Conservation (phyloP, 345 rosid genomes). For the Salix brachista region DNA sequence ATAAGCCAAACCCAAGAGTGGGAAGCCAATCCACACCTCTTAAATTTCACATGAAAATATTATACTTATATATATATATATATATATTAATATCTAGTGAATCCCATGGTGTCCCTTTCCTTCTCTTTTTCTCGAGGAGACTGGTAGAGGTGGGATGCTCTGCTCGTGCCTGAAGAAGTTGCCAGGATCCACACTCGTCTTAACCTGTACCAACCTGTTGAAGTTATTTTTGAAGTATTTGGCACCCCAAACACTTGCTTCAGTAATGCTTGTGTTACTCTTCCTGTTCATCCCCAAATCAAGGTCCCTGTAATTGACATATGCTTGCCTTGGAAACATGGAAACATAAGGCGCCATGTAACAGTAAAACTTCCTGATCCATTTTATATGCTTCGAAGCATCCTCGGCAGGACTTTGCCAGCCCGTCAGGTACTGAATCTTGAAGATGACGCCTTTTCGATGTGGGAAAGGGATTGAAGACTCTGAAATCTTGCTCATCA, state of each 20-base stretch:
- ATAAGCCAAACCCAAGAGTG: no score
- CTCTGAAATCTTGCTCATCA: slow-evolving; percentile 51
- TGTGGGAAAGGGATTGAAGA: slow-evolving; percentile 28
- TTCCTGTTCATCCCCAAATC: slow-evolving; percentile 21
- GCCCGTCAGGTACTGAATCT: slow-evolving; percentile 13
- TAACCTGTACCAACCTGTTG: slow-evolving; percentile 18
- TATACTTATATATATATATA: no score
- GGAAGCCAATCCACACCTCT: no score
- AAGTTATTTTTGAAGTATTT: slow-evolving; percentile 20
- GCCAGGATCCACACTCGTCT: slow-evolving; percentile 24
- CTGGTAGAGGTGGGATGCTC: slow-evolving; percentile 24
- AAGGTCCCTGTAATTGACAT: slow-evolving; percentile 28
- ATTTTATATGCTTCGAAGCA: slow-evolving; percentile 6
- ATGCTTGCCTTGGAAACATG: slow-evolving; percentile 21
- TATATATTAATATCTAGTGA: not conserved
- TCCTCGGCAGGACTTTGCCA: slow-evolving; percentile 14
- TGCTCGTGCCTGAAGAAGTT: slow-evolving; percentile 30
- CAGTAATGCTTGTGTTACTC: not conserved
- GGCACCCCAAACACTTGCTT: slow-evolving; percentile 13
- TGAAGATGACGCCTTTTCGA: slow-evolving; percentile 25
- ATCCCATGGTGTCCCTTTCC: not conserved
- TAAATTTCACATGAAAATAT: no score
- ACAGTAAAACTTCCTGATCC: slow-evolving; percentile 18
- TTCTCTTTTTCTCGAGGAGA: not conserved
- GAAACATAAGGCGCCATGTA: slow-evolving; percentile 23